Conservation (phyloP, 2,329 filamentous ascomycete species). For the Grosmannia clavigera region DNA sequence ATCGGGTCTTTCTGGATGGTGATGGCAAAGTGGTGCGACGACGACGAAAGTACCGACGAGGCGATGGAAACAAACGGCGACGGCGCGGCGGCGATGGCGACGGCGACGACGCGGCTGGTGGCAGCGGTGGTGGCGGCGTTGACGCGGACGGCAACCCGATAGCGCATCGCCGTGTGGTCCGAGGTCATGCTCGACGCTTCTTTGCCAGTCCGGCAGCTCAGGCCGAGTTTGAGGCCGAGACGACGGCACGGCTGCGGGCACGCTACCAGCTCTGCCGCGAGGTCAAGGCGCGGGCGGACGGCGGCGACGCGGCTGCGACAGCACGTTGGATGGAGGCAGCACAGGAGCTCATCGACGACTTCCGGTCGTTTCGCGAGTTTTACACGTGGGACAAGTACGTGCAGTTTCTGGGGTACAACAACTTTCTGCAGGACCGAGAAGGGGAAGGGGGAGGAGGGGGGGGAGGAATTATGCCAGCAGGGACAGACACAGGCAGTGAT, state of each 20-base stretch:
- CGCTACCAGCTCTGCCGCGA: slow-evolving; percentile 32
- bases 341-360: slow-evolving; percentile 48
- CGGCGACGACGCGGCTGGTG: slow-evolving; percentile 4
- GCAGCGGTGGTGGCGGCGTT: neutral
- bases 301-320: slow-evolving; percentile 30
- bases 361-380: slow-evolving; percentile 49
- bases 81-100: neutral
- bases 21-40: slow-evolving; percentile 12
- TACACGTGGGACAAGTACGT: slow-evolving; percentile 57
- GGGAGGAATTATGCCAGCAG: neutral
- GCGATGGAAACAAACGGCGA: neutral
- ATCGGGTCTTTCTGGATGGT: slow-evolving; percentile 12
- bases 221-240: slow-evolving; percentile 16
- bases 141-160: slow-evolving; percentile 2
- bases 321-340: slow-evolving; percentile 46
- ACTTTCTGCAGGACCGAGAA: slow-evolving; percentile 22
- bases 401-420: slow-evolving; percentile 36
- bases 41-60: slow-evolving; percentile 9
- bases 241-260: slow-evolving; percentile 16
- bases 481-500: slow-evolving; percentile 19
- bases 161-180: slow-evolving; percentile 4
- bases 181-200: slow-evolving; percentile 8
- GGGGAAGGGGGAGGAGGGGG: neutral
- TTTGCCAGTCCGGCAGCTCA: slow-evolving; percentile 16
- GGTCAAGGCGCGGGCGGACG: slow-evolving; percentile 20